phyloP scores from a whole-genome alignment of 352 stramenopile genomes.

The Phytophthora pisi region DNA sequence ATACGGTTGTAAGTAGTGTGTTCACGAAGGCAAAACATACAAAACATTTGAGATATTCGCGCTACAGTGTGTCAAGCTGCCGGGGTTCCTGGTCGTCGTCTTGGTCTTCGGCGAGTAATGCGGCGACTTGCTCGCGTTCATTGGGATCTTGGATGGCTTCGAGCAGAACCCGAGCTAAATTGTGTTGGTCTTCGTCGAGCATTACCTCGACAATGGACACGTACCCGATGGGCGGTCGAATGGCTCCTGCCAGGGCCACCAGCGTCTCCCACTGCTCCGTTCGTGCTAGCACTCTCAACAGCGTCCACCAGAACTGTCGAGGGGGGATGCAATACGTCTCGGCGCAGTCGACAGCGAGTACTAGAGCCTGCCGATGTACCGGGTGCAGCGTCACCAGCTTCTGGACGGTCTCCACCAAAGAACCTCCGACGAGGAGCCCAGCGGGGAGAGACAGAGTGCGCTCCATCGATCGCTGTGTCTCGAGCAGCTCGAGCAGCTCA shows the following conservation, averaged over 20 bases:
- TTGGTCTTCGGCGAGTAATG: slow-evolving; percentile 31
- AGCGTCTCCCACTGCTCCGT: slow-evolving; percentile 60
- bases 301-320: slow-evolving; percentile 60
- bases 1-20: too few species aligned
- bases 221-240: slow-evolving; percentile 53
- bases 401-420: slow-evolving; percentile 61
- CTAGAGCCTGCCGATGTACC: slow-evolving; percentile 41
- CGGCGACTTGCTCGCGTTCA: slow-evolving; percentile 44
- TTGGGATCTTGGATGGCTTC: slow-evolving; percentile 32
- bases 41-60: neutral
- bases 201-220: slow-evolving; percentile 51
- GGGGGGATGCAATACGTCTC: slow-evolving; percentile 52
- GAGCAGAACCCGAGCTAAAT: slow-evolving; percentile 46
- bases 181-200: slow-evolving; percentile 46
- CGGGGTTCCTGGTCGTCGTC: slow-evolving; percentile 13
- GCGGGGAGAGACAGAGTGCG: slow-evolving; percentile 44
- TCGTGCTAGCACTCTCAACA: slow-evolving; percentile 48
- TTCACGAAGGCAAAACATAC: neutral
- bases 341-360: slow-evolving; percentile 41
- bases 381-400: slow-evolving; percentile 64
- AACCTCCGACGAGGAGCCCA: slow-evolving; percentile 54
- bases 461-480: slow-evolving; percentile 51
- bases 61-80: slow-evolving; percentile 23
- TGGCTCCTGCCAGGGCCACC: slow-evolving; percentile 38
- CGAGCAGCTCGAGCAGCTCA: slow-evolving; percentile 51